Evolutionary conservation across 2,329 filamentous ascomycete species (phyloP).

Genomic region (Talaromyces rugulosus): DNA sequence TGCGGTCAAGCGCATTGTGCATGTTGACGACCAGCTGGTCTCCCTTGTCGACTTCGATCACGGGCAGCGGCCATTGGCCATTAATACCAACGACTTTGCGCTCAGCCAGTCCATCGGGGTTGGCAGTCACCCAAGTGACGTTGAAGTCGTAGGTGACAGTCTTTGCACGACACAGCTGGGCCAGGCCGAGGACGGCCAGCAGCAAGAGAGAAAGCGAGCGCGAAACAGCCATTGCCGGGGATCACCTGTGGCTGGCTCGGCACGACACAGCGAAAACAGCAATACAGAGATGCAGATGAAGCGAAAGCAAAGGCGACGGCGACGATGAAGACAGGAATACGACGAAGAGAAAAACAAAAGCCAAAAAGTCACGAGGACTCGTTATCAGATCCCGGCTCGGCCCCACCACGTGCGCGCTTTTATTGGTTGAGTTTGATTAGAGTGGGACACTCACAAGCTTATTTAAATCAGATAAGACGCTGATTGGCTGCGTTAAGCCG

Average conservation of each 20-base stretch:
- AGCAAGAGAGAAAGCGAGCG: not conserved
- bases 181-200: slow-evolving; percentile 6
- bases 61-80: slow-evolving; percentile 67
- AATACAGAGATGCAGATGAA: not conserved
- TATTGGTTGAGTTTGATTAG: not conserved
- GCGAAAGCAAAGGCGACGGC: not conserved
- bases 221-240: not conserved
- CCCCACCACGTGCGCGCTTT: not conserved
- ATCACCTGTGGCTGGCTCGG: not conserved
- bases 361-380: not conserved
- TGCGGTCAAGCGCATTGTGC: slow-evolving; percentile 63
- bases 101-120: slow-evolving; percentile 50
- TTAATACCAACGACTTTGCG: slow-evolving; percentile 67
- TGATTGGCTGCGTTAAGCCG: not conserved
- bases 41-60: slow-evolving; percentile 69
- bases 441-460: not conserved
- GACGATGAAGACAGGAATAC: too few relatives aligned
- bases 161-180: slow-evolving; percentile 14
- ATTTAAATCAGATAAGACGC: not conserved
- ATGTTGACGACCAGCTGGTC: slow-evolving; percentile 68
- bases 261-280: not conserved
- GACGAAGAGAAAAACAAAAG: not conserved
- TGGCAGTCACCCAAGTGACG: slow-evolving; percentile 52
- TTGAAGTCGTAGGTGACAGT: slow-evolving; percentile 50
- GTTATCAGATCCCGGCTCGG: not conserved